phyloP scores from a whole-genome alignment of 164 flowering plant species.

The Hamamelis virginiana region DNA sequence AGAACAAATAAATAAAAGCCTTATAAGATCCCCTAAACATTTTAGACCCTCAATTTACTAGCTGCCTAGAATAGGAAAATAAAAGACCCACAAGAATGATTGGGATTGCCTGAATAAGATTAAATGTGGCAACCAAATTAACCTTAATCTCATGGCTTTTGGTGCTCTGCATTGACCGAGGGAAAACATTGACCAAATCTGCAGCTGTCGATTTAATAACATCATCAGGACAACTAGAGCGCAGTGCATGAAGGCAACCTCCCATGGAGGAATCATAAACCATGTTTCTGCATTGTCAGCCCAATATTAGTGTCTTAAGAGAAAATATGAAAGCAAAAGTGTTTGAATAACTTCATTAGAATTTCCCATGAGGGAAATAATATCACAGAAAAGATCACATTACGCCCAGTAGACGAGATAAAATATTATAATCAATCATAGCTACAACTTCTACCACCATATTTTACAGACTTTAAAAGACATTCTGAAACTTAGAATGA shows the following conservation, averaged over 20 bases:
- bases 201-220: constrained; percentile 71
- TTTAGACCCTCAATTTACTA: constrained; percentile 1
- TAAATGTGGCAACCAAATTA: background rate
- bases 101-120: constrained; percentile 2
- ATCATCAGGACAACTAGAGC: constrained; percentile 68
- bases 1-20: background rate
- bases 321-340: background rate
- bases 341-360: constrained; percentile 2
- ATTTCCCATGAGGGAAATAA: background rate
- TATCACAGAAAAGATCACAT: background rate
- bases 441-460: background rate
- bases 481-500: too few species aligned
- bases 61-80: background rate
- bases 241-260: constrained; percentile 63
- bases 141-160: constrained; percentile 88
- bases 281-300: constrained; percentile 50
- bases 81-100: constrained; percentile 1
- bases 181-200: constrained; percentile 52
- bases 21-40: constrained; percentile 1
- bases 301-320: constrained; percentile 5
- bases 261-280: constrained; percentile 82
- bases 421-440: background rate
- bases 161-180: constrained; percentile 51
- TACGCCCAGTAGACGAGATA: background rate
- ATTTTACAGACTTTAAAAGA: background rate